These are phyloP conservation scores for Phlebiopsis flavidoalba DNA, from an alignment of 768 basidiomycete genomes.

Conservation along the genomic window DNA sequence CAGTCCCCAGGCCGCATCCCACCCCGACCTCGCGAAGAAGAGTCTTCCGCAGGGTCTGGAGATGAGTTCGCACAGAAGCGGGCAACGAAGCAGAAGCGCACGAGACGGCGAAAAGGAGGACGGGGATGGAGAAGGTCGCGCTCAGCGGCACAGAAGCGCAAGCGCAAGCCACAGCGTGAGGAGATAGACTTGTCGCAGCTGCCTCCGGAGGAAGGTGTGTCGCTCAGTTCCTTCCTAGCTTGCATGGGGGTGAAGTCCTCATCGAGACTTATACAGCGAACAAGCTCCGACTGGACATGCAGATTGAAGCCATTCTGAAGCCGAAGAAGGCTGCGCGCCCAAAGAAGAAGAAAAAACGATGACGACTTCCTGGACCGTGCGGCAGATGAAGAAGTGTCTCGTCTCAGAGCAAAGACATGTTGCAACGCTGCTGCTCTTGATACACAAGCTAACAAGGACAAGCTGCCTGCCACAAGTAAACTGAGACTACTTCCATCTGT, in stretches of 20 bases:
- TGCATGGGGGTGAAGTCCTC: no score
- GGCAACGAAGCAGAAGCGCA: slow-evolving; percentile 14
- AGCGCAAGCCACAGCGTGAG: slow-evolving; percentile 44
- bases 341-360: slow-evolving; percentile 70
- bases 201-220: slow-evolving; percentile 72
- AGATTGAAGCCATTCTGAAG: slow-evolving; percentile 84
- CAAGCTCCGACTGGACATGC: slow-evolving; percentile 74
- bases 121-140: slow-evolving; percentile 24
- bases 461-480: slow-evolving; percentile 80
- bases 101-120: slow-evolving; percentile 23
- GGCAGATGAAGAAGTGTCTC: slow-evolving; percentile 86
- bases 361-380: slow-evolving; percentile 82
- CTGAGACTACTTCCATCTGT: slow-evolving; percentile 83
- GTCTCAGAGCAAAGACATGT: slow-evolving; percentile 89
- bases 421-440: slow-evolving; percentile 83
- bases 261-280: slow-evolving; percentile 43
- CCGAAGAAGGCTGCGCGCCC: slow-evolving; percentile 63
- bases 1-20: neutral
- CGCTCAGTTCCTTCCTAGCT: neutral
- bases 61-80: slow-evolving; percentile 44
- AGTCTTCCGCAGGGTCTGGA: slow-evolving; percentile 37
- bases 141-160: slow-evolving; percentile 50
- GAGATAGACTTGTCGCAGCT: slow-evolving; percentile 66
- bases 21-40: slow-evolving; percentile 26
- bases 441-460: slow-evolving; percentile 70